These are phyloP conservation scores for Rhipidocladum racemiflorum DNA, from an alignment of 176 grass and related monocot genomes.

Conservation along the genomic window DNA sequence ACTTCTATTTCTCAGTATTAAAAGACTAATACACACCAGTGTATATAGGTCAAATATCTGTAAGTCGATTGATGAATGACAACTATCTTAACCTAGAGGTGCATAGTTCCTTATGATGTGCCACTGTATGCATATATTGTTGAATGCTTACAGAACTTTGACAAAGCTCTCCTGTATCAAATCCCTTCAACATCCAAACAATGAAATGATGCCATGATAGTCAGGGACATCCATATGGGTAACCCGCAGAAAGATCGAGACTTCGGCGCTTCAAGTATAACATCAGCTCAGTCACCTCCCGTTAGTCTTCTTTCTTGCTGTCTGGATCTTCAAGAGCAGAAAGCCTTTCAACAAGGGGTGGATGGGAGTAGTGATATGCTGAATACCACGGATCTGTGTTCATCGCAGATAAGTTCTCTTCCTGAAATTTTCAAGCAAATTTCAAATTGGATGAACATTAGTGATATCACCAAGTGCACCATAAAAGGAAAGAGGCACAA, in stretches of 20 bases:
- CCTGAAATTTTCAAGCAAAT: slow-evolving; percentile 48
- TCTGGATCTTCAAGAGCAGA: slow-evolving; percentile 66
- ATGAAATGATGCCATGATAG: not conserved
- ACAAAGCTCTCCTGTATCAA: not conserved
- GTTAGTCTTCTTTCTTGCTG: slow-evolving; percentile 79
- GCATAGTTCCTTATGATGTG: not conserved
- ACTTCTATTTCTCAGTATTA: slow-evolving; percentile 2
- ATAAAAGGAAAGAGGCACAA: not conserved
- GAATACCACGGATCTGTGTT: slow-evolving; percentile 99
- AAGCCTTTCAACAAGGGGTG: slow-evolving; percentile 91
- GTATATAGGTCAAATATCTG: slow-evolving; percentile 10
- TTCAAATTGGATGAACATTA: not conserved
- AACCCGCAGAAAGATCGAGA: not conserved
- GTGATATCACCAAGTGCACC: not conserved
- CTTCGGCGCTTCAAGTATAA: not conserved
- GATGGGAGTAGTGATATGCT: slow-evolving; percentile 98
- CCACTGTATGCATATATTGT: not conserved
- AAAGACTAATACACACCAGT: not conserved
- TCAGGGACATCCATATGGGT: not conserved
- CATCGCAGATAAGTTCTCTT: slow-evolving; percentile 97
- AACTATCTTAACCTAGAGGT: not conserved
- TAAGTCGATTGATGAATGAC: not conserved
- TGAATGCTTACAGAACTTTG: slow-evolving; percentile 11
- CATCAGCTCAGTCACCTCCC: not conserved
- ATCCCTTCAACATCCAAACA: not conserved